A percentile compares a stretch with the other conserved stretches of the same genome.
Conservation (phyloP, 148 eudicot genomes). For the Mesembryanthemum crystallinum region DNA sequence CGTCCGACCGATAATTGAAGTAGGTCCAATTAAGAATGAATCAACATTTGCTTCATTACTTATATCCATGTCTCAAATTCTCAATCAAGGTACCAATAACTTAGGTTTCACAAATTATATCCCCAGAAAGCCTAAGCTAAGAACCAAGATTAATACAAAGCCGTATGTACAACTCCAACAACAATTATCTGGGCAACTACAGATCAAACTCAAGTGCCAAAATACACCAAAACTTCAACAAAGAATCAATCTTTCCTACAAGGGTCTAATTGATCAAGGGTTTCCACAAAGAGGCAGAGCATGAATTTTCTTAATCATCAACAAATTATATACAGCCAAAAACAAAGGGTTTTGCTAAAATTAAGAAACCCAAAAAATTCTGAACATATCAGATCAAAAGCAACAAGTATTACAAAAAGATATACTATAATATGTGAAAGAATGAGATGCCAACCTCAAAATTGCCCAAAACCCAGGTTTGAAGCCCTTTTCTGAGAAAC, state of each 20-base stretch:
- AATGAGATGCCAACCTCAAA: conserved; percentile 23
- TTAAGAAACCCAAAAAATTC: background rate
- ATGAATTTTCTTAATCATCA: background rate
- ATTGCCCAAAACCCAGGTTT: background rate
- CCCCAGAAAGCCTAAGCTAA: conserved; percentile 11
- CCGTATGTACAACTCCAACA: background rate
- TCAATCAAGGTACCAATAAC: conserved; percentile 15
- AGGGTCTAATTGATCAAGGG: background rate
- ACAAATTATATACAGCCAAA: background rate
- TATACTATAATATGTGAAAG: background rate
- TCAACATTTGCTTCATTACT: conserved; percentile 79
- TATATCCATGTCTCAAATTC: conserved; percentile 59
- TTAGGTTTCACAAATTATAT: background rate
- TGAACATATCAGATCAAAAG: background rate
- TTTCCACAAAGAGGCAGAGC: background rate
- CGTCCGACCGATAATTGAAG: conserved; percentile 66
- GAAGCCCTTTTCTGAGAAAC: background rate
- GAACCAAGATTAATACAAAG: background rate
- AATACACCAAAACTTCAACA: background rate
- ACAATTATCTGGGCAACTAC: background rate
- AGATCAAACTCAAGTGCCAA: conserved; percentile 8
- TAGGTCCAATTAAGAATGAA: conserved; percentile 75
- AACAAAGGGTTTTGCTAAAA: background rate
- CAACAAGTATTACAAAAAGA: background rate
- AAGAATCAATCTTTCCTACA: conserved; percentile 1